Percentiles rank a stretch among this genome's conserved stretches.
phyloP scores from a whole-genome alignment of 257 asterid genomes.

The Plantago elongata region DNA sequence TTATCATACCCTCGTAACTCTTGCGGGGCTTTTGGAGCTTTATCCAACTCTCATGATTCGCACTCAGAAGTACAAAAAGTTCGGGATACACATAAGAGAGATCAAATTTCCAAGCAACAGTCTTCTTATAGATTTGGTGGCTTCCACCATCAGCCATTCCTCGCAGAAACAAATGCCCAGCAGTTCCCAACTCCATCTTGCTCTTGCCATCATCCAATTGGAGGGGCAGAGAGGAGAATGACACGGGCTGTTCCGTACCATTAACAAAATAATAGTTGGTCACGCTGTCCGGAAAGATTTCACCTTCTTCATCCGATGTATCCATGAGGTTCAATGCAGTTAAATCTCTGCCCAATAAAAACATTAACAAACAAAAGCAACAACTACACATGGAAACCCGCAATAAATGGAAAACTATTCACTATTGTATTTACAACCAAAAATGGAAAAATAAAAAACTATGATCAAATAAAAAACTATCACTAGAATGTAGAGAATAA shows the following conservation, averaged over 20 bases:
- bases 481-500: too few relatives aligned
- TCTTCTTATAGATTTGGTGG: constrained; percentile 36
- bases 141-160: constrained; percentile 43
- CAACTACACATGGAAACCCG: too few relatives aligned
- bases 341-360: too few relatives aligned
- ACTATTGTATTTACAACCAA: too few relatives aligned
- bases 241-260: constrained; percentile 25
- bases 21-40: constrained; percentile 51
- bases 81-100: constrained; percentile 46
- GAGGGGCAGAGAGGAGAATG: constrained; percentile 51
- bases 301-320: constrained; percentile 73
- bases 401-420: too few relatives aligned
- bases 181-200: neutral
- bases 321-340: constrained; percentile 28
- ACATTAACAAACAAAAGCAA: too few relatives aligned
- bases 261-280: constrained; percentile 38
- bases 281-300: constrained; percentile 37
- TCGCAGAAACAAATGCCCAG: constrained; percentile 28
- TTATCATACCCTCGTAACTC: constrained; percentile 32
- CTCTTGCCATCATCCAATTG: constrained; percentile 30
- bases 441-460: too few relatives aligned
- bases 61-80: constrained; percentile 39
- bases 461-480: too few relatives aligned
- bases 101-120: constrained; percentile 57
- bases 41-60: constrained; percentile 40